Conservation (phyloP, 139 green algal genomes). For the Chlorella ohadii region DNA sequence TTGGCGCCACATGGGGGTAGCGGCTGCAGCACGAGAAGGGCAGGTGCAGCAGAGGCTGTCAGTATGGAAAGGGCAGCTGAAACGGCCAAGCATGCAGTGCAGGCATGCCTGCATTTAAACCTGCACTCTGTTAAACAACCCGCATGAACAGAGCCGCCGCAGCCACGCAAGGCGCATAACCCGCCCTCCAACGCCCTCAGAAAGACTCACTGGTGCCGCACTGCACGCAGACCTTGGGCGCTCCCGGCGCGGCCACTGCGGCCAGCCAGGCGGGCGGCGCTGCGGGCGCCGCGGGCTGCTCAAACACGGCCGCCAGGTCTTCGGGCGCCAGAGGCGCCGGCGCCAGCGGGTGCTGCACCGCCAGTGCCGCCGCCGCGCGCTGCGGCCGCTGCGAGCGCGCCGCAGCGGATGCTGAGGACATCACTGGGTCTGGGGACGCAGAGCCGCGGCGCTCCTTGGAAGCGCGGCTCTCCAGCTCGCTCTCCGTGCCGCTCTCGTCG, state of each 20-base stretch:
- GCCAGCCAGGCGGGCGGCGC: not conserved
- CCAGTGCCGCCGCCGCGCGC: not conserved
- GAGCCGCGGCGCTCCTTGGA: constrained; percentile 26
- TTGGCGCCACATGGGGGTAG: constrained; percentile 22
- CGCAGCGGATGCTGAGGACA: not conserved
- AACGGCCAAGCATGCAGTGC: not conserved
- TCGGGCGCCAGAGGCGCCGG: constrained; percentile 11
- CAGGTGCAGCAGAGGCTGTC: too few species aligned
- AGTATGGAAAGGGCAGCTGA: not conserved
- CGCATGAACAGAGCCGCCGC: too few species aligned
- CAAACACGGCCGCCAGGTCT: constrained; percentile 5
- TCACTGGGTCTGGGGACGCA: not conserved
- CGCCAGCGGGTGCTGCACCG: not conserved
- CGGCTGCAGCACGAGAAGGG: not conserved
- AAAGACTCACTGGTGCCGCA: constrained; percentile 23
- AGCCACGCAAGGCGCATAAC: too few species aligned
- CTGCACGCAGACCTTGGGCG: constrained; percentile 23
- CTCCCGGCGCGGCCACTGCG: not conserved
- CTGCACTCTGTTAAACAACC: too few species aligned
- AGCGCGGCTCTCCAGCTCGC: not conserved
- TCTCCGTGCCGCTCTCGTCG: not conserved
- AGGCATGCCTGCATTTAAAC: not conserved
- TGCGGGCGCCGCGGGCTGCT: not conserved
- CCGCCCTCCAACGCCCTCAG: too few species aligned
- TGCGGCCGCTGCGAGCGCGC: not conserved